Evolutionary conservation across 257 asterid genomes (phyloP), one percentile per base, ranked within the genome.

Genomic region (Nicotiana sylvestris): DNA sequence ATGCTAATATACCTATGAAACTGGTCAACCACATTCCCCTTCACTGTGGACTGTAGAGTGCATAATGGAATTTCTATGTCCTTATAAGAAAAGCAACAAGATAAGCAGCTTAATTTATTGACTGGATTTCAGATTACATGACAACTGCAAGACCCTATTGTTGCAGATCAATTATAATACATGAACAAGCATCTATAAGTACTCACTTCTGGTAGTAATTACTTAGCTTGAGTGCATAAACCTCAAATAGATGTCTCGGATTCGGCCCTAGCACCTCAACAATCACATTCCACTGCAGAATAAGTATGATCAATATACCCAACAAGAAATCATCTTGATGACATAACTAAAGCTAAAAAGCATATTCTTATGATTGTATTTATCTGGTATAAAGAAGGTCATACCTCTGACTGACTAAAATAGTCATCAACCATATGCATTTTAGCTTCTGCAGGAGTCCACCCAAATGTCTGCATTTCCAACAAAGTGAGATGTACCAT

Each of bases 391-490:
- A 80, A 65, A 56, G 64, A 64, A 17, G 67, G 77, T 78, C 65
- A 82, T 92, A 95, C 99, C 99, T 96, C 99, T 11, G 93, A 84
- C 62, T 84, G 93, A 84, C 88, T 94, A 87, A 90, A 96, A 87
- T 92, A 94, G 84, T 92, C 92, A 53, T 64, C 86, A 84, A 93
- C 93, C 96, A 94, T 91, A 86, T 96, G 99, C 93, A 96, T 85
- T 83, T 94, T 89, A 64, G 97, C 99, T 88, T 94, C 97, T 72
- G 92, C 91, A 11, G 94, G 97, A 79, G 95, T 93, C 99, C 99
- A 96, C 80, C 97, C 99, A 89, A 96, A 93, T 37, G 90, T 89
- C 98, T 95, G 92, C 74, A 90, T 74, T 74, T 12, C 80, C 5
- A 49, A 49, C 64, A 74, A 74, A 27, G 80, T 5, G 43, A 72